These are phyloP conservation scores for Leccinum pachyderme DNA, from an alignment of 1,284 basidiomycete genomes.

Conservation along the genomic window DNA sequence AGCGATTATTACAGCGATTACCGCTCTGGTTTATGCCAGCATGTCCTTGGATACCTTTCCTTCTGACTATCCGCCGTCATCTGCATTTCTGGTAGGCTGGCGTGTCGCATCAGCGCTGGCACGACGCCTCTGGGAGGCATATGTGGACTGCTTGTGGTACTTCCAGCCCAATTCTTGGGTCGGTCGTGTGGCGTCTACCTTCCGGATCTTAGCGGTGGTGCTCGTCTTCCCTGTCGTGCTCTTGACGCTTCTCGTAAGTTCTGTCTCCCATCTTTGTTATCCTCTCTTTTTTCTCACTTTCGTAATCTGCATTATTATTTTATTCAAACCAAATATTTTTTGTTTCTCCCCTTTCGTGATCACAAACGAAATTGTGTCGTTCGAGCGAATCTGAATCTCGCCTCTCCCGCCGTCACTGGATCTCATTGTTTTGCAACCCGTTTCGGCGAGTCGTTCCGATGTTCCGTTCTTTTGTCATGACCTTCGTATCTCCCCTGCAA, in stretches of 20 bases:
- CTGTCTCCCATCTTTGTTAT: background rate
- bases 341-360: background rate
- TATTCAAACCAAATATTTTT: constrained; percentile 13
- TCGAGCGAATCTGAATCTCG: background rate
- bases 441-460: constrained; percentile 8
- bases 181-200: constrained; percentile 59
- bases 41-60: constrained; percentile 2
- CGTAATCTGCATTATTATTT: constrained; percentile 14
- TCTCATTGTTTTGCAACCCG: background rate
- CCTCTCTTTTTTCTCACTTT: background rate
- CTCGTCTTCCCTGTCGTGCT: constrained; percentile 63
- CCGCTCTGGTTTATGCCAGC: constrained; percentile 12
- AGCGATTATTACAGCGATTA: background rate
- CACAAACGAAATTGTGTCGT: background rate
- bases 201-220: constrained; percentile 62
- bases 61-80: constrained; percentile 1
- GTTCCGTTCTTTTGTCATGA: background rate
- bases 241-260: constrained; percentile 61
- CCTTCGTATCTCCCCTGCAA: constrained; percentile 18
- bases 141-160: constrained; percentile 60
- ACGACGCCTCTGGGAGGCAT: constrained; percentile 49
- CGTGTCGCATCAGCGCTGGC: constrained; percentile 11
- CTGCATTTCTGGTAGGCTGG: constrained; percentile 9
- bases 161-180: constrained; percentile 66
- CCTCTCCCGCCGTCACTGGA: background rate